Evolutionary conservation across 306 rosid genomes (phyloP), one percentile per base, ranked within the genome.

Genomic region (Mimosa bimucronata): DNA sequence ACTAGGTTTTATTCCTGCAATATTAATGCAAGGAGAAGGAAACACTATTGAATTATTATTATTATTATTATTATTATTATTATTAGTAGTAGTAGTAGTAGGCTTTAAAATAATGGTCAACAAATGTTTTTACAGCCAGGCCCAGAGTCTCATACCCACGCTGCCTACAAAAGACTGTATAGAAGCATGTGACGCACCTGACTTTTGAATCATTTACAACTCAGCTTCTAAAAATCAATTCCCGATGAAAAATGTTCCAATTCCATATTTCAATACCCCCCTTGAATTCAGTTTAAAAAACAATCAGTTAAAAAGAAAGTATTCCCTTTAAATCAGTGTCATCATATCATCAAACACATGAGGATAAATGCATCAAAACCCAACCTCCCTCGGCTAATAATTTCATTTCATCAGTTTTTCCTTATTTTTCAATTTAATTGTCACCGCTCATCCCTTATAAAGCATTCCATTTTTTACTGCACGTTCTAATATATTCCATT

Each of bases 321-420:
- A n/a, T n/a, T n/a, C n/a, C n/a, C n/a, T n/a, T n/a, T n/a, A n/a
- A n/a, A 79, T 44, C 72, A 34, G 55, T 19, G 18, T 15, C 44
- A 31, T 46, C n/a, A 44, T 73, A 80, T 45, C 21, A 73, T 45
- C 21, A 19, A 25, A 64, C 28, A 58, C 34, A 45, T 73, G 31
- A 52, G 31, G 37, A 52, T 31, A 4, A 45, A 64, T 76, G 21
- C 26, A 28, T 62, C 44, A 28, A n/a, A 61, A 61, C 5, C 37
- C 31, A 76, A 61, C 21, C 8, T 28, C 30, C 44, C 13, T n/a
- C 46, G 66, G 0, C 75, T 45, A 38, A 67, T 29, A 38, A 41
- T 38, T 52, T 21, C 61, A 53, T 26, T 52, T 74, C n/a, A 5
- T 16, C 21, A 28, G 10, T 16, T n/a, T 2, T 2, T 2, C 7